Evolutionary conservation across 1,284 basidiomycete genomes (phyloP).

Genomic region (Apiotrichum veenhuisii): DNA sequence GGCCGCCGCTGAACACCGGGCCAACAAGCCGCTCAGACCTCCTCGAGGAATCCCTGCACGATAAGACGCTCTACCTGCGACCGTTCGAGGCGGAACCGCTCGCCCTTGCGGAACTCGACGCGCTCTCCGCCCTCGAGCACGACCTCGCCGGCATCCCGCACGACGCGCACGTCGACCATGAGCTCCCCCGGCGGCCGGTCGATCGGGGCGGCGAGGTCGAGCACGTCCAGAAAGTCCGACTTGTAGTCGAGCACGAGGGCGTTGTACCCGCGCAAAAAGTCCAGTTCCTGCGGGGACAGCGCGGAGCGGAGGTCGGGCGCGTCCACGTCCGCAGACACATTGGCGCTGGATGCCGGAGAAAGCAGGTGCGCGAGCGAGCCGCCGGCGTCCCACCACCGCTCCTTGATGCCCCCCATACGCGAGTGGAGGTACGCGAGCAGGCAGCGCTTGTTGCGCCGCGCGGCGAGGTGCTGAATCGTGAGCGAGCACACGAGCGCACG

Average conservation of each 20-base stretch:
- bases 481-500: constrained; percentile 61
- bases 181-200: constrained; percentile 57
- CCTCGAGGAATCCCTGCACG: constrained; percentile 82
- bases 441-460: constrained; percentile 87
- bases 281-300: constrained; percentile 83
- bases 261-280: constrained; percentile 81
- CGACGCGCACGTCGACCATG: constrained; percentile 49
- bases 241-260: constrained; percentile 77
- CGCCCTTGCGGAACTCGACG: constrained; percentile 82
- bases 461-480: constrained; percentile 80
- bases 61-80: constrained; percentile 88
- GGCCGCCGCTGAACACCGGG: too few relatives aligned
- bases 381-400: constrained; percentile 88
- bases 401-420: constrained; percentile 73
- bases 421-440: constrained; percentile 86
- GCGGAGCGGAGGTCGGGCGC: constrained; percentile 64
- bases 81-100: constrained; percentile 77
- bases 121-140: constrained; percentile 76
- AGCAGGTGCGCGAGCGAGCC: constrained; percentile 85
- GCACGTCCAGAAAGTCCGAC: constrained; percentile 75
- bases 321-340: constrained; percentile 20
- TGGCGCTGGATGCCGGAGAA: constrained; percentile 45
- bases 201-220: constrained; percentile 77
- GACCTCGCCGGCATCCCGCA: constrained; percentile 81
- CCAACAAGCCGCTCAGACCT: too few relatives aligned